Conservation (phyloP, 2,329 filamentous ascomycete species). For the Cordyceps pruinosa region DNA sequence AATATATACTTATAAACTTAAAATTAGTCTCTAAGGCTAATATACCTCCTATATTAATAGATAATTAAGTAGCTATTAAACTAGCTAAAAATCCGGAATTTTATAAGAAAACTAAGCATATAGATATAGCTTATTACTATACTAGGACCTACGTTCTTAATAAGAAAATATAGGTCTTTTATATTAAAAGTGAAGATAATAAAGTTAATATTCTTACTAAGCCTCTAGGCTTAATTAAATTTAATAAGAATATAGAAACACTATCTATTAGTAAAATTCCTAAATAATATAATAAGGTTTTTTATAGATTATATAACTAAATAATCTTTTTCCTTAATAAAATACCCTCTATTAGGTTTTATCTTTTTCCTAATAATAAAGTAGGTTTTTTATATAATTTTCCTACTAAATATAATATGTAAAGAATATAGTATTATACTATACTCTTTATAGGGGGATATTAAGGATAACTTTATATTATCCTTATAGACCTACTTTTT, state of each 20-base stretch:
- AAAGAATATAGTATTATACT: too few relatives aligned
- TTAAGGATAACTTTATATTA: too few relatives aligned
- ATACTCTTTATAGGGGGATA: too few relatives aligned
- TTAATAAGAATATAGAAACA: neutral
- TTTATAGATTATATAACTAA: too few relatives aligned
- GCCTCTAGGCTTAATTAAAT: neutral
- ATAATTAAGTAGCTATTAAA: neutral
- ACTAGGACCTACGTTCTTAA: neutral
- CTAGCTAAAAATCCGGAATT: neutral
- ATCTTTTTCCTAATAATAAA: too few relatives aligned
- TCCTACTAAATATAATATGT: too few relatives aligned
- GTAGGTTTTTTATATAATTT: too few relatives aligned
- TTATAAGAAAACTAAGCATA: neutral
- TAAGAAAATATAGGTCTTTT: neutral
- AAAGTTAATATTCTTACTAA: neutral
- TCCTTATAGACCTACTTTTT: too few relatives aligned
- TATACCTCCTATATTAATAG: neutral
- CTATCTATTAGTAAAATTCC: too few relatives aligned
- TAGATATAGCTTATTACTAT: neutral
- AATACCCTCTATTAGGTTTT: too few relatives aligned
- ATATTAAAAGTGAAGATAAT: neutral
- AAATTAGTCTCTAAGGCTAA: neutral
- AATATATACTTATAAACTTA: neutral
- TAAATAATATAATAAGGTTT: too few relatives aligned
- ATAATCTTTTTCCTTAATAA: too few relatives aligned